phyloP scores from a whole-genome alignment of 768 basidiomycete genomes.

The Scleroderma citrinum region DNA sequence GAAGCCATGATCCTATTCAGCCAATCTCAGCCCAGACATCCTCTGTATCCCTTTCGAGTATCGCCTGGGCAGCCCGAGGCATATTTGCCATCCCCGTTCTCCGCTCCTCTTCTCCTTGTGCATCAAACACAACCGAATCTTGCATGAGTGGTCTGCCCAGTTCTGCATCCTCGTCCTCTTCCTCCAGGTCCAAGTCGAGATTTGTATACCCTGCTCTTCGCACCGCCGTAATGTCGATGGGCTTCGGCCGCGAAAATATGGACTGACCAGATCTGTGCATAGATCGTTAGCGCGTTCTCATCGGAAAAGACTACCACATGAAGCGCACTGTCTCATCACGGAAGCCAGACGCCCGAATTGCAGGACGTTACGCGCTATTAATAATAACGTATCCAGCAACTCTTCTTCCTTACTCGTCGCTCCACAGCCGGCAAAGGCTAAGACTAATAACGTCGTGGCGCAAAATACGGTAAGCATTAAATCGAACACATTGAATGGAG shows the following conservation, averaged over 20 bases:
- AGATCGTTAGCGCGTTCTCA: constrained; percentile 7
- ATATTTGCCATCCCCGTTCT: constrained; percentile 40
- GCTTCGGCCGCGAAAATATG: constrained; percentile 81
- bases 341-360: constrained; percentile 89
- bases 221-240: constrained; percentile 73
- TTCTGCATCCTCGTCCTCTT: constrained; percentile 51
- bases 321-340: constrained; percentile 86
- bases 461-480: constrained; percentile 87
- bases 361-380: constrained; percentile 88
- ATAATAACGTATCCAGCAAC: constrained; percentile 84
- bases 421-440: constrained; percentile 84
- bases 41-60: constrained; percentile 53
- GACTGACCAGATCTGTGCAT: constrained; percentile 72
- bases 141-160: constrained; percentile 53
- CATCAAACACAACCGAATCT: constrained; percentile 62
- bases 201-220: constrained; percentile 54
- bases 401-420: constrained; percentile 87
- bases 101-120: constrained; percentile 32
- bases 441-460: constrained; percentile 79
- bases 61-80: constrained; percentile 53
- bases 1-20: constrained; percentile 25
- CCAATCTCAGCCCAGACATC: constrained; percentile 71
- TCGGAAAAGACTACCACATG: constrained; percentile 1
- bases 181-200: constrained; percentile 69
- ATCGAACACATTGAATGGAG: constrained; percentile 88